Percentiles rank a stretch among this genome's conserved stretches.
Evolutionary conservation across 331 rosid genomes (phyloP).

Genomic region (Saraca asoca): DNA sequence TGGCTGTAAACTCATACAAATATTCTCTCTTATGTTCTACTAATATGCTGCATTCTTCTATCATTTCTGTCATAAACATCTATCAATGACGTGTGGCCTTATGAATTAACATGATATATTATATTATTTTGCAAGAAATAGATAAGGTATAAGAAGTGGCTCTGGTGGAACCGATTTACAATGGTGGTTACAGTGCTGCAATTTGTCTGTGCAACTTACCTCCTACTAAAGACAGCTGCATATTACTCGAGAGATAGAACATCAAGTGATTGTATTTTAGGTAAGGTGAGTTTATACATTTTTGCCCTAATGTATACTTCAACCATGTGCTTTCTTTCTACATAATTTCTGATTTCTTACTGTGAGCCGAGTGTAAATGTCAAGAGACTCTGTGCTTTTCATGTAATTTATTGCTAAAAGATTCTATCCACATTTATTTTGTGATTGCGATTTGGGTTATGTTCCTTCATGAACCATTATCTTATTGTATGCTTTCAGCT

Average conservation of each 20-base stretch:
- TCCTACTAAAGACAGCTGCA: constrained; percentile 42
- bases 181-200: constrained; percentile 51
- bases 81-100: not conserved
- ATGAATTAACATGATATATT: constrained; percentile 3
- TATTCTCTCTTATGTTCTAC: not conserved
- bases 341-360: not conserved
- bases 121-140: constrained; percentile 38
- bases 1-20: not conserved
- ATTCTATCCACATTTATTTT: too few species aligned
- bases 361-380: not conserved
- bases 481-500: too few species aligned
- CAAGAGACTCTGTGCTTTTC: too few species aligned
- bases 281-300: constrained; percentile 47
- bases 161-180: constrained; percentile 76
- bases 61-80: not conserved
- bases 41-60: too few species aligned
- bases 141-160: constrained; percentile 71
- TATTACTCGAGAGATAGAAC: constrained; percentile 34
- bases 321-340: not conserved
- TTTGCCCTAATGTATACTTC: not conserved
- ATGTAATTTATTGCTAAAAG: too few species aligned
- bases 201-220: constrained; percentile 58
- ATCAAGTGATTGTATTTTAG: constrained; percentile 53
- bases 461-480: not conserved
- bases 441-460: not conserved